Evolutionary conservation across 2,329 filamentous ascomycete species (phyloP).

Genomic region (Peltaster fructicola): DNA sequence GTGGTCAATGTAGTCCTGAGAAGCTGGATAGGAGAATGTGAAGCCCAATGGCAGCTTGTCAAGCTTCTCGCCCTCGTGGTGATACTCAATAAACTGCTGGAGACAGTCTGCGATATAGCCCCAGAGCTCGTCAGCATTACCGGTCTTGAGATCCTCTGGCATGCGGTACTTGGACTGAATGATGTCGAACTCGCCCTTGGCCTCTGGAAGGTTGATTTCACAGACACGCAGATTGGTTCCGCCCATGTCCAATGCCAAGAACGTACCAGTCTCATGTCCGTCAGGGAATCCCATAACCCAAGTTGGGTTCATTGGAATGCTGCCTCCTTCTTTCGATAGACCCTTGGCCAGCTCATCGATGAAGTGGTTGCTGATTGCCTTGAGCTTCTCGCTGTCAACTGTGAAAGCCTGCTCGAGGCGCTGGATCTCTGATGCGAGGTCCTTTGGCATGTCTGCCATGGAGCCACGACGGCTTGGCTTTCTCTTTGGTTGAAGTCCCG

Average conservation of each 20-base stretch:
- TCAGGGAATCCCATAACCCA: constrained; percentile 87
- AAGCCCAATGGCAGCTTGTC: constrained; percentile 67
- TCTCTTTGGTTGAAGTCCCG: constrained; percentile 44
- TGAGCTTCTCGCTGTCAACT: constrained; percentile 61
- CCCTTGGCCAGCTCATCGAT: constrained; percentile 74
- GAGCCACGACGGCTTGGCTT: constrained; percentile 62
- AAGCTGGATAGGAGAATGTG: constrained; percentile 90
- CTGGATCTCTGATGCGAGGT: constrained; percentile 65
- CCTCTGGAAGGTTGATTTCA: constrained; percentile 73
- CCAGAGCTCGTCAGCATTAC: constrained; percentile 72
- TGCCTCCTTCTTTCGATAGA: constrained; percentile 75
- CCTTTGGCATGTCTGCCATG: constrained; percentile 76
- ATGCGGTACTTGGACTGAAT: constrained; percentile 93
- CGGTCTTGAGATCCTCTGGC: constrained; percentile 81
- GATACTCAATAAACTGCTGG: constrained; percentile 73
- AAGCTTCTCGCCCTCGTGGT: constrained; percentile 51
- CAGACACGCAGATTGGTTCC: constrained; percentile 92
- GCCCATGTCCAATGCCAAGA: constrained; percentile 83
- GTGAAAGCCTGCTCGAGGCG: constrained; percentile 70
- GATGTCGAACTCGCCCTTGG: constrained; percentile 82
- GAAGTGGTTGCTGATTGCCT: constrained; percentile 82
- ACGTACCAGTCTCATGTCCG: constrained; percentile 74
- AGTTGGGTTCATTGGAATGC: constrained; percentile 95
- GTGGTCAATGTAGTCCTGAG: constrained; percentile 83
- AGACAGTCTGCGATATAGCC: constrained; percentile 89